Base-by-base conservation (phyloP, 345 rosid genomes). In the Cochlearia excelsa region DNA sequence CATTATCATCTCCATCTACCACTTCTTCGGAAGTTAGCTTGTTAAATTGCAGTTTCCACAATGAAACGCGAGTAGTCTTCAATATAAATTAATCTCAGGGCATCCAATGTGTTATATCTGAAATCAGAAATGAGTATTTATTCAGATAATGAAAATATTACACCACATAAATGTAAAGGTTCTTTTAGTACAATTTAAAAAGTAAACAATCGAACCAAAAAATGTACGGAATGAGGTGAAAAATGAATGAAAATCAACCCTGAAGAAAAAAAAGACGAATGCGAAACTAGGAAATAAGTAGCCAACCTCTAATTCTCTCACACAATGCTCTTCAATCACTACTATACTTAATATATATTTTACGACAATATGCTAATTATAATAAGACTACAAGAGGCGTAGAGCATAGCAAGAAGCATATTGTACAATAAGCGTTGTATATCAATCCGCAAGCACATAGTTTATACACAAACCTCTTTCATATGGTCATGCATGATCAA, bases 1-100 rank as follows among this genome's bases (percentile, higher is more conserved):
- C 94, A 82, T 84, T 84, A 64, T 89, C 99, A 79, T 79, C 95
- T 65, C 94, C 95, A 72, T 89, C 99, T 63, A 83, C 88, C 10
- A 70, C 90, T 61, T 87, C 99, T 78, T 87, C 86, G 30, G 82
- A 80, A 42, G 84, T 84, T 66, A 89, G 68, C 74, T 87, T 89
- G 81, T 89, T 86, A 57, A 86, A 61, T 93, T 80, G 77, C 97
- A 93, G 61, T 72, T 86, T 68, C 87, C 97, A 61, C 99, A 93
- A 57, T 82, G 91, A 57, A 93, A 93, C 69, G 23, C 23, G 68
- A 80, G 54, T 87, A 91, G 63, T 85, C 97, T 42, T 70, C 90
- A 50, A 76, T 37, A 27, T 84, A 83, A 47, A 89, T 26, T 72
- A 93, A 77, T 62, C 75, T 76, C 75, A 77, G 61, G 5, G 97